Percentiles rank a stretch among this genome's conserved stretches.
These are phyloP conservation scores for Phoenix roebelenii DNA, from an alignment of 176 grass and related monocot species.

Conservation along the genomic window DNA sequence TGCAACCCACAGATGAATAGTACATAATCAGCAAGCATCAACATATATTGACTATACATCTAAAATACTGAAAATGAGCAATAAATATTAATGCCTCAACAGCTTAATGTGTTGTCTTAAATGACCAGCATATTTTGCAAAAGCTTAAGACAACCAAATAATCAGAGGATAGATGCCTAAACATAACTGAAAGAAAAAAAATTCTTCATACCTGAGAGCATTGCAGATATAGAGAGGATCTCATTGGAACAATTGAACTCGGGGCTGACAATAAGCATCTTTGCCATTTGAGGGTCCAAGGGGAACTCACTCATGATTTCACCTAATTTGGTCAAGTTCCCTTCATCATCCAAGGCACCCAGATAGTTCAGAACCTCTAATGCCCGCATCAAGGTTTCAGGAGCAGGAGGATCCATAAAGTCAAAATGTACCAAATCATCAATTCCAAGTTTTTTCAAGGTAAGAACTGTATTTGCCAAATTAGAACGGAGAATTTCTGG, in stretches of 20 bases:
- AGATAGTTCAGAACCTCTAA: conserved; percentile 94
- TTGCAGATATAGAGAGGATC: conserved; percentile 81
- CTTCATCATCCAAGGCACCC: conserved; percentile 79
- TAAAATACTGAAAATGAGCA: no score
- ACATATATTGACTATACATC: no score
- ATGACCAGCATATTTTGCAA: no score
- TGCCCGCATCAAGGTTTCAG: conserved; percentile 87
- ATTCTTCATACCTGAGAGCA: no score
- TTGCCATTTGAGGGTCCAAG: conserved; percentile 89
- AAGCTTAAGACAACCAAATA: no score
- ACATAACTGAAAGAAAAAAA: no score
- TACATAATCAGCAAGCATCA: no score
- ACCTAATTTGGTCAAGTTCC: conserved; percentile 72
- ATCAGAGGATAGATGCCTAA: no score
- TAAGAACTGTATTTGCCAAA: conserved; percentile 88
- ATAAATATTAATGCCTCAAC: no score
- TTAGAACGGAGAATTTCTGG: conserved; percentile 96
- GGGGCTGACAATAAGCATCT: conserved; percentile 95
- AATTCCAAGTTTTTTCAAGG: conserved; percentile 95
- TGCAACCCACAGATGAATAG: no score
- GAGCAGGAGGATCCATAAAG: conserved; percentile 98
- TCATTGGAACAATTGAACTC: conserved; percentile 98
- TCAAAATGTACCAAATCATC: conserved; percentile 99
- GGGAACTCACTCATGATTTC: conserved; percentile 96
- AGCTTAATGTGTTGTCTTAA: no score